Evolutionary conservation across 2,329 filamentous ascomycete genomes (phyloP).

Genomic region (Zymoseptoria crescenta): DNA sequence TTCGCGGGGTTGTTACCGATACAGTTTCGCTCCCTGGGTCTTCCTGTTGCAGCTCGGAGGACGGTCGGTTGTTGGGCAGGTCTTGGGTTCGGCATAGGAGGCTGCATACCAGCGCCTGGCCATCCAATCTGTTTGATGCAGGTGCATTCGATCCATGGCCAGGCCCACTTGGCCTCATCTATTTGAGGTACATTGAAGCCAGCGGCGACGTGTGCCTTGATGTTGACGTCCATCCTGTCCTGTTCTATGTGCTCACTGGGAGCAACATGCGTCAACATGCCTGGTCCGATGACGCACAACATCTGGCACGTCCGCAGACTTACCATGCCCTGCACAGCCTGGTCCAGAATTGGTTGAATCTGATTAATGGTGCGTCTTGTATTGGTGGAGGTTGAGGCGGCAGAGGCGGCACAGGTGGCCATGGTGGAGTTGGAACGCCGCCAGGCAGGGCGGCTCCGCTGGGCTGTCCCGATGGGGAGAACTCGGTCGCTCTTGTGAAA

Average conservation of each 20-base stretch:
- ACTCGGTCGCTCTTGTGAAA: background rate
- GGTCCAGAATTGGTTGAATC: background rate
- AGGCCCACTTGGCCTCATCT: background rate
- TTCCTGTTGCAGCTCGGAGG: background rate
- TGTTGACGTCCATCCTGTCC: background rate
- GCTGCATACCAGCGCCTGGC: background rate
- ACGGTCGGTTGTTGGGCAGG: background rate
- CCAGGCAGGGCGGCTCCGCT: background rate
- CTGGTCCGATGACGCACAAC: background rate
- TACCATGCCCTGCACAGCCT: background rate
- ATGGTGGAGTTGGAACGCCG: background rate
- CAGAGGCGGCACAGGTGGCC: background rate
- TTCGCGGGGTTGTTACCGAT: background rate
- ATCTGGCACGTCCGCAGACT: background rate
- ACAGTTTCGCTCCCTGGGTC: background rate
- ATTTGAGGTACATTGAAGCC: background rate
- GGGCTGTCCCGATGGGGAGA: background rate
- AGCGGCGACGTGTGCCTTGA: background rate
- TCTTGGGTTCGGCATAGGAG: background rate
- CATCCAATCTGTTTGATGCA: conserved; percentile 2
- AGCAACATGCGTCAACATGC: background rate
- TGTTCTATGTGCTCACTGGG: background rate
- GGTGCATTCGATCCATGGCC: conserved; percentile 1
- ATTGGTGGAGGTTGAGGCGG: background rate
- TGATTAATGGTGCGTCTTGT: background rate